Conservation (phyloP, 2,329 filamentous ascomycete species). For the Phoma sp. region DNA sequence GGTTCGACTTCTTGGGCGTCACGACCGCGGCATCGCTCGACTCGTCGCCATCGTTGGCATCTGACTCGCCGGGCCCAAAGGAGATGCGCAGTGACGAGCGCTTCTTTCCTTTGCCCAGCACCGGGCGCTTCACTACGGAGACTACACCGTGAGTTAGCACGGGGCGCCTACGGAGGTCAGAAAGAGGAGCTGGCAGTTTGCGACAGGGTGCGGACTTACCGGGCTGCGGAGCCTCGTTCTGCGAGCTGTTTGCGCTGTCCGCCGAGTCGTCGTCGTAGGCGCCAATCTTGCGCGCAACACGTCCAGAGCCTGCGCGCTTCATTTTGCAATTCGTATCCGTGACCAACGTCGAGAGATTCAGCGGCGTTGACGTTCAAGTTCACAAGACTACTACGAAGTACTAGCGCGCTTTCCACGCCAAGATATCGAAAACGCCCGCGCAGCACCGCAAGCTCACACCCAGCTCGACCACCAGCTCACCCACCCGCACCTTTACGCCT, state of each 20-base stretch:
- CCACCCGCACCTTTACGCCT: neutral
- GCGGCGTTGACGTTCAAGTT: constrained; percentile 1
- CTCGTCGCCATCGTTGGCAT: constrained; percentile 59
- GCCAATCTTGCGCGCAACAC: constrained; percentile 80
- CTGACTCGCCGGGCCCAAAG: constrained; percentile 69
- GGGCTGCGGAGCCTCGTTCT: constrained; percentile 41
- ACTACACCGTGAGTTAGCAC: constrained; percentile 55
- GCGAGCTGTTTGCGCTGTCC: constrained; percentile 39
- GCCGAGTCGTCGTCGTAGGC: constrained; percentile 65
- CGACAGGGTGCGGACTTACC: constrained; percentile 48
- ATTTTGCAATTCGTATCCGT: constrained; percentile 45
- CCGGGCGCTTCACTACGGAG: constrained; percentile 62
- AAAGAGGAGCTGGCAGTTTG: constrained; percentile 33
- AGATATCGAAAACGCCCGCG: constrained; percentile 27
- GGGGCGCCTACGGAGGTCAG: constrained; percentile 45
- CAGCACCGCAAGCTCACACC: neutral
- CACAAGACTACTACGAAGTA: neutral
- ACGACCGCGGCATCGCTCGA: constrained; percentile 59
- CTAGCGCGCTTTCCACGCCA: constrained; percentile 21
- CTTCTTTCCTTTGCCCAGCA: constrained; percentile 64
- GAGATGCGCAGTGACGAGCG: constrained; percentile 78
- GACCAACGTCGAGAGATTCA: neutral
- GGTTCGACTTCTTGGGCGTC: constrained; percentile 67
- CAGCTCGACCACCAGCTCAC: neutral
- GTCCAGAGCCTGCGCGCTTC: constrained; percentile 63